Evolutionary conservation across 1,284 basidiomycete species (phyloP), one percentile per base, ranked within the genome.

Genomic region (Ustilago sp.): DNA sequence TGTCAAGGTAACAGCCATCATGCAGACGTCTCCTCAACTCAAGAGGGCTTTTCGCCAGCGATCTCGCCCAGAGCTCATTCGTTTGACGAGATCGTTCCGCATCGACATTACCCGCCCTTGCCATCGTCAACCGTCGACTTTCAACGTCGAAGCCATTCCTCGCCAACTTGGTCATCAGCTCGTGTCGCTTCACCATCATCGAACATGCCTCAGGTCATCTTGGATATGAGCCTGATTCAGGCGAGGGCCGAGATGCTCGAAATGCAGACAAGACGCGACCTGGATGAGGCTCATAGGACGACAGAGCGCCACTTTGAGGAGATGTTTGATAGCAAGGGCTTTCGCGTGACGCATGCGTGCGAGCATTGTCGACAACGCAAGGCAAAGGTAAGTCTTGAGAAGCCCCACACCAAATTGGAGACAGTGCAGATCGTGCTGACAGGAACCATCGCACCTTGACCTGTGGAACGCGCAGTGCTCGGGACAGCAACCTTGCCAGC

Each of bases 311-410:
- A 77, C 23, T 54, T 63, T 12, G 63, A 59, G 9, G 63, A 74
- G 43, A 67, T 71, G 66, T 58, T 59, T 12, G 71, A 74, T 32
- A 58, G 28, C 41, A 67, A 48, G 39, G 64, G 55, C 2, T 45
- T 65, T 32, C 67, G 75, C 2, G 67, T 63, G 2, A 68, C 67
- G 11, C 75, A 74, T 43, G 75, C 75, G 34, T 77, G 75, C 43
- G 75, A 77, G 32, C 64, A 68, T 35, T 77, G 75, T 32, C 53
- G 75, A 0, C 59, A 70, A 15, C 53, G 75, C 2, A 77, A 77
- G 48, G 75, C 75, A 15, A 77, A 77, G 57, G 75, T 74, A 19
- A 55, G 75, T 59, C n/a, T 17, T 31, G n/a, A 19, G 6, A 15
- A 13, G 2, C n/a, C 32, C 19, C 7, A 17, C 28, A 4, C 3